Percentiles rank a stretch among this genome's conserved stretches.
phyloP scores from a whole-genome alignment of 306 rosid genomes.

The Myrica gale region DNA sequence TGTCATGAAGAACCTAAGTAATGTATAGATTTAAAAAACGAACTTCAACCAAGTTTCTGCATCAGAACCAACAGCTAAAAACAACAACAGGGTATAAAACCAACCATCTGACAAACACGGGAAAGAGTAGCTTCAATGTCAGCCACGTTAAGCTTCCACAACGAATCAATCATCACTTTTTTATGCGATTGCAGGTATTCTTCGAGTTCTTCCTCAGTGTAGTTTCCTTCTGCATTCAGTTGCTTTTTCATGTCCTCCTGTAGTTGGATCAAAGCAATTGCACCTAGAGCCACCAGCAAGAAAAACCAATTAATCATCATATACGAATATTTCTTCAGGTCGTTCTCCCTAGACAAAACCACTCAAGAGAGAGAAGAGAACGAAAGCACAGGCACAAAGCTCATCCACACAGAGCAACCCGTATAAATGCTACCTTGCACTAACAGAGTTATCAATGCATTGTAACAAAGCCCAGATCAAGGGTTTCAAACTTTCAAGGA shows the following conservation, averaged over 20 bases:
- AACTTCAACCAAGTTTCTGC: not conserved
- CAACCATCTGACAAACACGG: conserved; percentile 95
- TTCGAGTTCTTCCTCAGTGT: conserved; percentile 91
- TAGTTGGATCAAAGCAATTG: conserved; percentile 91
- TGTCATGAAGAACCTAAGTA: conserved; percentile 89
- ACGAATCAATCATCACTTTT: conserved; percentile 87
- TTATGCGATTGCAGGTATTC: conserved; percentile 82
- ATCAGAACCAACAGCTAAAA: conserved; percentile 1
- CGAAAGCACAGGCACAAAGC: not conserved
- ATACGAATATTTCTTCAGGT: not conserved
- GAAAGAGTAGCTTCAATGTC: conserved; percentile 98
- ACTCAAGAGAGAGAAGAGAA: too few relatives aligned
- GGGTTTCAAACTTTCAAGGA: not conserved
- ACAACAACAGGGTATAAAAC: conserved; percentile 18
- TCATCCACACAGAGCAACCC: not conserved
- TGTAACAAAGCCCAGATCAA: not conserved
- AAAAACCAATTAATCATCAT: conserved; percentile 31
- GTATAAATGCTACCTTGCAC: not conserved
- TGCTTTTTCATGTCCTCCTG: conserved; percentile 99
- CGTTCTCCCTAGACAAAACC: not conserved
- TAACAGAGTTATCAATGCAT: not conserved
- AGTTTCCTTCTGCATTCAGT: conserved; percentile 84
- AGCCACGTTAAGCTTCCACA: conserved; percentile 98
- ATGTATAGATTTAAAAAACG: conserved; percentile 33
- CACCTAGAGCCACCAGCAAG: conserved; percentile 59